Conservation (phyloP, 768 basidiomycete genomes). For the Pleurotus tuber-regium region DNA sequence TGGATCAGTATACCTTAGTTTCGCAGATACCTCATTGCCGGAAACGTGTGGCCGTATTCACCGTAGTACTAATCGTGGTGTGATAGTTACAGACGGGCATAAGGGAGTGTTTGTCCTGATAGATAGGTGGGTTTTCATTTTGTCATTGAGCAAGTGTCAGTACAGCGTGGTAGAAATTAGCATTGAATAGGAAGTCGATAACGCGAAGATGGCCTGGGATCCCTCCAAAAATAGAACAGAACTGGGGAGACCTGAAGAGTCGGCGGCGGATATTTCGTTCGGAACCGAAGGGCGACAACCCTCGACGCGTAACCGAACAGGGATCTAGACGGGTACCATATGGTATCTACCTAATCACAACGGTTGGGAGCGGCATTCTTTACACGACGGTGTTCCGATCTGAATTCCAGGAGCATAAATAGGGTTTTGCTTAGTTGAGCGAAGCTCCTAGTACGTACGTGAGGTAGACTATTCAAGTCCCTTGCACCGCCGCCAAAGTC, state of each 20-base stretch:
- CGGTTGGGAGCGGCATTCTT: background rate
- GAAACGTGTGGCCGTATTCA: too few species aligned
- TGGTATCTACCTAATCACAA: too few species aligned
- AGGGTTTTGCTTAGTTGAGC: background rate
- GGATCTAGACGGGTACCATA: too few species aligned
- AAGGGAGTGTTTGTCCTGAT: too few species aligned
- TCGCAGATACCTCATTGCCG: too few species aligned
- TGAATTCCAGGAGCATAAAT: background rate
- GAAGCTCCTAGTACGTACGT: too few species aligned
- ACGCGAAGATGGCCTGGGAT: background rate
- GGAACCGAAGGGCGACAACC: background rate
- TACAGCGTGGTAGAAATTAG: background rate
- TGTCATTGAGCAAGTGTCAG: too few species aligned
- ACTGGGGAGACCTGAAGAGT: background rate
- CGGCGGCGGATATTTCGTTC: background rate
- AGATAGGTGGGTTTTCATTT: too few species aligned
- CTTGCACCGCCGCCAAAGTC: background rate
- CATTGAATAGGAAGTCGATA: background rate
- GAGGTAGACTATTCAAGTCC: too few species aligned
- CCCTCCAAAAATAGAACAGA: background rate
- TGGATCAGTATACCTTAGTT: too few species aligned
- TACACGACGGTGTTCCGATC: background rate
- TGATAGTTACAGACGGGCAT: too few species aligned
- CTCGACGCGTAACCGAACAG: background rate
- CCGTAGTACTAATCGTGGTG: too few species aligned